phyloP scores from a whole-genome alignment of 352 stramenopile species.

The Phytopythium delawarense region DNA sequence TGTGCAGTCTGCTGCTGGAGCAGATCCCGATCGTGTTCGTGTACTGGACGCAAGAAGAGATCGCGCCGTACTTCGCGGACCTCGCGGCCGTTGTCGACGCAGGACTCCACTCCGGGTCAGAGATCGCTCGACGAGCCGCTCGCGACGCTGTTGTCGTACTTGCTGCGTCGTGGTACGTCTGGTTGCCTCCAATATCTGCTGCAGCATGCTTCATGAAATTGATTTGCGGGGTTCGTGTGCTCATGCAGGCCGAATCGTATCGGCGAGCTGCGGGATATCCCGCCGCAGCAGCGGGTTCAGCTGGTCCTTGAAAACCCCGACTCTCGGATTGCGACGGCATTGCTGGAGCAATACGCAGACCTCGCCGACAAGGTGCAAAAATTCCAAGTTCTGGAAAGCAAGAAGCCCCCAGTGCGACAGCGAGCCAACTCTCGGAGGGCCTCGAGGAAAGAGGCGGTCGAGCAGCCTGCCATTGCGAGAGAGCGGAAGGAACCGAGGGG shows the following conservation, averaged over 20 bases:
- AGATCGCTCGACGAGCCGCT: constrained; percentile 31
- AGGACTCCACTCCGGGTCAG: constrained; percentile 41
- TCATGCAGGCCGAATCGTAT: constrained; percentile 38
- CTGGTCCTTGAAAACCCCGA: constrained; percentile 48
- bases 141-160: constrained; percentile 48
- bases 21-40: constrained; percentile 53
- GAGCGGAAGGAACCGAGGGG: neutral
- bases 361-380: constrained; percentile 18
- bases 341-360: constrained; percentile 37
- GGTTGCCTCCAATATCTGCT: neutral
- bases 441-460: neutral
- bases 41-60: constrained; percentile 47
- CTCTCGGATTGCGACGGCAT: constrained; percentile 33
- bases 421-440: neutral
- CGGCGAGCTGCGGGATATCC: constrained; percentile 44
- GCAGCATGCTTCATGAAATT: neutral
- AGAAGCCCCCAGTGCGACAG: neutral
- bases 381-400: neutral
- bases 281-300: constrained; percentile 28
- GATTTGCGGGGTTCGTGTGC: neutral
- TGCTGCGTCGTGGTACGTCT: constrained; percentile 42
- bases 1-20: constrained; percentile 45
- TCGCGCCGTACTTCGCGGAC: constrained; percentile 38
- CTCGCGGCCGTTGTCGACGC: constrained; percentile 44
- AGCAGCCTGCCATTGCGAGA: neutral